phyloP scores from a whole-genome alignment of 2,329 filamentous ascomycete species.

The Reticulascus tulasneorum region DNA sequence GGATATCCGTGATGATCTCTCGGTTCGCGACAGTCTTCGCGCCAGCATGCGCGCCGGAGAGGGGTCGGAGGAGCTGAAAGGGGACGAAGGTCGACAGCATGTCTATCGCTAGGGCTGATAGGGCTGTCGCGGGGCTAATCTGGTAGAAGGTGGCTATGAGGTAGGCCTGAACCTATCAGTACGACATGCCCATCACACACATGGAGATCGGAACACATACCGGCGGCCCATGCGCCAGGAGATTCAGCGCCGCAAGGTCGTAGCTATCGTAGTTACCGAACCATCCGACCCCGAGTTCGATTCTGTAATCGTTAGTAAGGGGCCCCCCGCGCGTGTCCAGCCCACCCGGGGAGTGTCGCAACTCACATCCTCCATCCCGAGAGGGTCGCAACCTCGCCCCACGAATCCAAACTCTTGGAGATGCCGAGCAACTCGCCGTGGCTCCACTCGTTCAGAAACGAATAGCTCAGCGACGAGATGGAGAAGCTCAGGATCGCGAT shows the following conservation, averaged over 20 bases:
- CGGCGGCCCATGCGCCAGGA: constrained; percentile 72
- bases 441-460: constrained; percentile 55
- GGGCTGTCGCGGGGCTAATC: constrained; percentile 57
- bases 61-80: constrained; percentile 68
- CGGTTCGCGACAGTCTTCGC: constrained; percentile 50
- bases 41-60: constrained; percentile 60
- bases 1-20: constrained; percentile 60
- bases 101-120: constrained; percentile 63
- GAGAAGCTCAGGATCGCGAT: constrained; percentile 52
- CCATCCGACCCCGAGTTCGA: constrained; percentile 72
- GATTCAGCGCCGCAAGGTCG: constrained; percentile 60
- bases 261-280: constrained; percentile 68
- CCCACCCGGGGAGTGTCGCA: background rate
- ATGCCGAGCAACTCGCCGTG: constrained; percentile 64
- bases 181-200: background rate
- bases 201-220: constrained; percentile 36
- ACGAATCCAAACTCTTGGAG: constrained; percentile 59
- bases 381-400: constrained; percentile 55
- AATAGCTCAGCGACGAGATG: constrained; percentile 62
- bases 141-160: constrained; percentile 76
- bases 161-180: constrained; percentile 49
- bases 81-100: constrained; percentile 66
- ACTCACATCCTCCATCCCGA: constrained; percentile 54
- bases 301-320: constrained; percentile 41
- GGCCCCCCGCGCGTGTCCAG: background rate